These are phyloP conservation scores for Moesziomyces antarcticus DNA, from an alignment of 1,284 basidiomycete genomes.

Conservation along the genomic window DNA sequence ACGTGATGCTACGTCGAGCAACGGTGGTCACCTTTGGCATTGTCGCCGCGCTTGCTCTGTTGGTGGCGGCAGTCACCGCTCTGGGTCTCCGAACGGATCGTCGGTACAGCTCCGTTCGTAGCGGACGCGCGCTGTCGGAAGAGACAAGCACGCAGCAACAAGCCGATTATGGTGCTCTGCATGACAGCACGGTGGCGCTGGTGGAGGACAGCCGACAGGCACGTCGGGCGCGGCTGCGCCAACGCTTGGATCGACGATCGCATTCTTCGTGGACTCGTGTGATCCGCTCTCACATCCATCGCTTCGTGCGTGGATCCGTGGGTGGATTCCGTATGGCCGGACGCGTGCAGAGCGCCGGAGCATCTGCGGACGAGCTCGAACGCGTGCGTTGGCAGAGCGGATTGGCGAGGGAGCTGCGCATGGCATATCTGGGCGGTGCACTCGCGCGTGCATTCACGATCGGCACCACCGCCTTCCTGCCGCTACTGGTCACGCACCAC, in stretches of 20 bases:
- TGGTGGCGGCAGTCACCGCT: conserved; percentile 23
- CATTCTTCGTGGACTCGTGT: conserved; percentile 19
- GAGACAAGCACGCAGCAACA: conserved; percentile 5
- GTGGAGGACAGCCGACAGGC: conserved; percentile 29
- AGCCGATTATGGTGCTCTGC: conserved; percentile 30
- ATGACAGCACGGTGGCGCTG: conserved; percentile 32
- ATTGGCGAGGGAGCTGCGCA: conserved; percentile 30
- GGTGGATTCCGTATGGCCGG: conserved; percentile 36
- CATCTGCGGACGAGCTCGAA: conserved; percentile 3
- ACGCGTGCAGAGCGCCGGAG: conserved; percentile 2
- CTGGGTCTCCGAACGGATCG: conserved; percentile 14
- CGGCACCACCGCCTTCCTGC: conserved; percentile 58
- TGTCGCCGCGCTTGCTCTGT: conserved; percentile 35
- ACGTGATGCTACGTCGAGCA: conserved; percentile 28
- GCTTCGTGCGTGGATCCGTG: conserved; percentile 12
- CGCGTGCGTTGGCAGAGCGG: conserved; percentile 1
- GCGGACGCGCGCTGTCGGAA: background rate
- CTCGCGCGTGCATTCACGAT: conserved; percentile 54
- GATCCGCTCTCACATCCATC: conserved; percentile 12
- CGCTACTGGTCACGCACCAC: conserved; percentile 51
- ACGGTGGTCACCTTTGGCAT: conserved; percentile 40
- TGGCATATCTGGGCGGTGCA: conserved; percentile 55
- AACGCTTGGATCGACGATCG: conserved; percentile 16
- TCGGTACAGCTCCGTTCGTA: too few species aligned
- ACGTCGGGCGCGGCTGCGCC: conserved; percentile 32